Evolutionary conservation across 306 rosid genomes (phyloP).

Genomic region (Acmispon strigosus): DNA sequence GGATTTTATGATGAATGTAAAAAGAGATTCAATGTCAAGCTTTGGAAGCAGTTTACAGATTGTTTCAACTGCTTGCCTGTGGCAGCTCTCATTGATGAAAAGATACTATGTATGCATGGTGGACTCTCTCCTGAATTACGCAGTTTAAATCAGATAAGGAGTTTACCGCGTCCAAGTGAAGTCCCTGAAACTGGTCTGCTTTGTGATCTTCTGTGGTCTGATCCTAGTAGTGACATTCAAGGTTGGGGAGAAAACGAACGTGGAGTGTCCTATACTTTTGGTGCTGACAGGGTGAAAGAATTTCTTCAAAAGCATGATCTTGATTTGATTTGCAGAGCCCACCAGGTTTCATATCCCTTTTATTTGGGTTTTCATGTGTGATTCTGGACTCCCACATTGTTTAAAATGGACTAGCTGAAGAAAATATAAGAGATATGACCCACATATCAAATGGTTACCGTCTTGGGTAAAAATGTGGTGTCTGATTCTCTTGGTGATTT

Average conservation of each 20-base stretch:
- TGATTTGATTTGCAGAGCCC: conserved; percentile 86
- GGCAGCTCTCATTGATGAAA: conserved; percentile 77
- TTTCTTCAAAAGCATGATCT: conserved; percentile 60
- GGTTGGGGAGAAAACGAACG: conserved; percentile 86
- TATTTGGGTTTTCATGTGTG: too few relatives aligned
- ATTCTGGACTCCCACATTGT: too few relatives aligned
- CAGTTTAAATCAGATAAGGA: conserved; percentile 54
- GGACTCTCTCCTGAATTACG: conserved; percentile 74
- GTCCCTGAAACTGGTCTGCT: conserved; percentile 73
- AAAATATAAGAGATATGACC: too few relatives aligned
- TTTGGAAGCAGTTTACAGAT: conserved; percentile 78
- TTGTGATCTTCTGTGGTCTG: conserved; percentile 91
- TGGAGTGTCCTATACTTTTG: conserved; percentile 82
- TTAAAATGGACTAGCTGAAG: too few relatives aligned
- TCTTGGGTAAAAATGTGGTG: too few relatives aligned
- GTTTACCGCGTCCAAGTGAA: conserved; percentile 49
- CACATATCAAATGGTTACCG: too few relatives aligned
- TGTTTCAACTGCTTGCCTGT: conserved; percentile 89
- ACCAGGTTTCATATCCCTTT: conserved; percentile 48
- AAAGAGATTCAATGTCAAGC: conserved; percentile 56
- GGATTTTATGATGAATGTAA: conserved; percentile 94
- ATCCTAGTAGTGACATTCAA: conserved; percentile 48
- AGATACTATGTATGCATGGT: conserved; percentile 88
- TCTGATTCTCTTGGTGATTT: too few relatives aligned
- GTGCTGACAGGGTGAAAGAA: conserved; percentile 56